Base-by-base conservation (phyloP, 257 asterid genomes). In the Gentiana macrophylla region DNA sequence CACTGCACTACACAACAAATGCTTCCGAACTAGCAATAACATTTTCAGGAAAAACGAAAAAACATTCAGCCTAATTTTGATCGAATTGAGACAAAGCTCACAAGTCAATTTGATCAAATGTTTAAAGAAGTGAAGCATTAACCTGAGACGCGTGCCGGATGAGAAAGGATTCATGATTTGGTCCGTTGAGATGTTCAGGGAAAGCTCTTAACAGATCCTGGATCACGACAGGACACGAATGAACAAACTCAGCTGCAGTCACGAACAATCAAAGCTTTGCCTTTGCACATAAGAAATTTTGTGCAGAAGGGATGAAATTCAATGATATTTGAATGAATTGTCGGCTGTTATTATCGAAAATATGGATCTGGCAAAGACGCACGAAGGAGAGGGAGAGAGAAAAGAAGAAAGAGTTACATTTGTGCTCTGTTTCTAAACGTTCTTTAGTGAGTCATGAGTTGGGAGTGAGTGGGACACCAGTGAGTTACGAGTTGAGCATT, bases 161-260 rank as follows among this genome's bases (percentile, higher is more conserved):
- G 94, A 82, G 71, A 87, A 87, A 55, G 93, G 93, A 79, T 87
- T 84, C 96, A 87, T 87, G 83, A 75, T 75, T 77, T 83, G 79
- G 70, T 86, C 94, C 64, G 77, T 66, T 52, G 67, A 54, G 63
- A 75, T 77, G 72, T 77, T 74, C 73, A 79, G 72, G 49, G 89
- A 80, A 49, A 83, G 75, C 75, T 77, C 80, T 10, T 5, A 11
- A 41, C 9, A 24, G 24, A 24, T 67, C 65, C 83, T 79, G 77
- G 74, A 59, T 66, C 65, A 59, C 65, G n/a, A 34, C 56, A 15
- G 35, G 49, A 47, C 50, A 61, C 67, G 12, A 50, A 35, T 24
- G n/a, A 32, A 47, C 6, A 12, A 61, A 61, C 43, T 50, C 52
- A 4, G 51, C 8, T 4, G 48, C 8, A 53, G 6, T 11, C 35